These are phyloP conservation scores for Ascoidea asiatica DNA, from an alignment of 805 yeast genomes.

Conservation along the genomic window DNA sequence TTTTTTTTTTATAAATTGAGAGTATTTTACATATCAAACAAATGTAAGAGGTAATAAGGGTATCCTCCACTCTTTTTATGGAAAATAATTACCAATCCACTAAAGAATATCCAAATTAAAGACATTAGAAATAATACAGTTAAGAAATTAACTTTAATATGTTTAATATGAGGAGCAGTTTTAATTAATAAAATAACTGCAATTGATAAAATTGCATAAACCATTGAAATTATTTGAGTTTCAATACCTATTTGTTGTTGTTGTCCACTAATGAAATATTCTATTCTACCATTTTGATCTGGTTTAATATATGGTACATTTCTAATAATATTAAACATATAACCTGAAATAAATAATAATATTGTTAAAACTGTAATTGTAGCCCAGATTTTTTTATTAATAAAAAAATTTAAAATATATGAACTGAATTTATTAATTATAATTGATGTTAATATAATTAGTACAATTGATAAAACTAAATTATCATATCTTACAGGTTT, in stretches of 20 bases:
- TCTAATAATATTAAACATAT: slow-evolving; percentile 88
- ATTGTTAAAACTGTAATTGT: slow-evolving; percentile 46
- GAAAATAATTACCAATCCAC: slow-evolving; percentile 54
- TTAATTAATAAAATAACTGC: slow-evolving; percentile 43
- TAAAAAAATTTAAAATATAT: slow-evolving; percentile 25
- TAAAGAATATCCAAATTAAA: slow-evolving; percentile 41
- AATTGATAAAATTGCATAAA: slow-evolving; percentile 59
- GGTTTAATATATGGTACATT: slow-evolving; percentile 40
- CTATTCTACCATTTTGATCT: slow-evolving; percentile 25
- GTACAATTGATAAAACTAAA: slow-evolving; percentile 19
- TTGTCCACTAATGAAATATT: slow-evolving; percentile 48
- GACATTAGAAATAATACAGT: slow-evolving; percentile 31
- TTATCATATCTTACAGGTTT: slow-evolving; percentile 26
- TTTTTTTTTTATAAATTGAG: too few relatives aligned
- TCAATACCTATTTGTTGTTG: slow-evolving; percentile 76
- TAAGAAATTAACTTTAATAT: slow-evolving; percentile 31
- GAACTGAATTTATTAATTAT: slow-evolving; percentile 19
- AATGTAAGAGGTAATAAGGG: slow-evolving; percentile 50
- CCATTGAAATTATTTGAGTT: slow-evolving; percentile 69
- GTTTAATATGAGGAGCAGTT: slow-evolving; percentile 36
- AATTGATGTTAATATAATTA: slow-evolving; percentile 22
- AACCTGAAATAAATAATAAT: slow-evolving; percentile 70
- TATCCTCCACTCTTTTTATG: slow-evolving; percentile 59
- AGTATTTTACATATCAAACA: neutral
- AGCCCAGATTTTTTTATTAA: slow-evolving; percentile 60